Evolutionary conservation across 1,284 basidiomycete genomes (phyloP).

Genomic region (Ceratobasidium sp.): DNA sequence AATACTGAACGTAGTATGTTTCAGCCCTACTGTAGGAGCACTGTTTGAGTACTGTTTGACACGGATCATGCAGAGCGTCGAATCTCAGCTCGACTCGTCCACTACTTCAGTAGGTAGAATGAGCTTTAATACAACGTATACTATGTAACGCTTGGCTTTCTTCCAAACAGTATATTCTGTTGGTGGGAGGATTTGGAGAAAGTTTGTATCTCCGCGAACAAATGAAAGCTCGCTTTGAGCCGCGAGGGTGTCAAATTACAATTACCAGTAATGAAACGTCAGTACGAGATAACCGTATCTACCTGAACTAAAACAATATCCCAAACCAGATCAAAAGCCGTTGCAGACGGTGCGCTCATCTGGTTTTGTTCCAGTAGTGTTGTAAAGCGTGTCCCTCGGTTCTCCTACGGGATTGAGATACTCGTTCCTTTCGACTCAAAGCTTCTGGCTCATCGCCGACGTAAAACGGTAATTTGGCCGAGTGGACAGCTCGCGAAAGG

Average conservation of each 20-base stretch:
- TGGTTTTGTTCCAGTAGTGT: slow-evolving; percentile 17
- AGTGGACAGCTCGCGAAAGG: background rate
- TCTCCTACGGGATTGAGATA: slow-evolving; percentile 22
- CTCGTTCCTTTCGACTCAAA: background rate
- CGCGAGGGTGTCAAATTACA: background rate
- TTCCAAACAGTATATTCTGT: slow-evolving; percentile 5
- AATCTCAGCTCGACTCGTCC: background rate
- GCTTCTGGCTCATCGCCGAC: background rate
- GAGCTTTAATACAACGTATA: background rate
- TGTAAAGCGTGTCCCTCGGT: slow-evolving; percentile 6
- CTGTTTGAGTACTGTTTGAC: slow-evolving; percentile 5
- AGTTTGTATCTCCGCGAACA: slow-evolving; percentile 19
- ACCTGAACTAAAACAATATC: no score
- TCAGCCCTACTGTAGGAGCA: background rate
- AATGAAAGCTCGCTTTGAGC: slow-evolving; percentile 9
- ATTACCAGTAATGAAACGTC: background rate
- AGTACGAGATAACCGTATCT: background rate
- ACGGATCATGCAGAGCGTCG: slow-evolving; percentile 12
- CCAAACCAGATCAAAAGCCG: slow-evolving; percentile 18
- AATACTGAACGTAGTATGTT: background rate
- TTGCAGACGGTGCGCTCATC: slow-evolving; percentile 19
- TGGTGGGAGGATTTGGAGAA: slow-evolving; percentile 33
- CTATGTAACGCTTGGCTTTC: background rate
- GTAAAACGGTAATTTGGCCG: slow-evolving; percentile 9
- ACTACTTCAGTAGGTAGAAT: background rate